Evolutionary conservation across 306 rosid species (phyloP), one percentile per base, ranked within the genome.

Genomic region (Begonia fuchsioides): DNA sequence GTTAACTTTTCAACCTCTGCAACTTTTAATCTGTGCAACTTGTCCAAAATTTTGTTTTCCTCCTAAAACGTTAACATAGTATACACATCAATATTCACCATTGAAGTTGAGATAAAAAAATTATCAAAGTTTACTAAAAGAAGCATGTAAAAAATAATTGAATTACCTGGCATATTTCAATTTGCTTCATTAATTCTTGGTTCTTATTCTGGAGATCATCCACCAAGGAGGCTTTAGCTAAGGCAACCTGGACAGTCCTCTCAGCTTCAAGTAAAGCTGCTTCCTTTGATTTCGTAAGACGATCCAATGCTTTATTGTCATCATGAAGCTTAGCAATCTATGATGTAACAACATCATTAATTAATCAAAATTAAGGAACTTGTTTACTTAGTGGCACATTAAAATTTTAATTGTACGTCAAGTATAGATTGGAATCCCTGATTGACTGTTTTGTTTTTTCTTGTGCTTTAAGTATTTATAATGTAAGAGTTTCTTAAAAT

Each of bases 1-100:
- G 96, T 92, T 64, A 85, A 86, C 65, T 92, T 92, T 74, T 92
- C 98, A 77, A 92, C 98, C 71, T 92, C 98, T 18, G 98, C 98
- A 53, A 92, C 98, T 72, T 92, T 92, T 59, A 77, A 83, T 66
- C 98, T 75, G 63, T 85, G 96, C 98, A 92, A 82, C 82, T 65
- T 92, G 75, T 92, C 98, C 79, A 85, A 72, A 78, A 92, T 85
- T 70, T 82, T 92, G 60, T 92, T 92, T 78, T 92, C 98, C 72
- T 92, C 98, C 98, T 92, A 64, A 48, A 54, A 71, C 54, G 63
- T 18, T 52, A 40, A 52, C 57, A 50, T 46, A 62, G 60, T 44
- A 52, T 18, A 60, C 17, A 60, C 43, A 59, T 53, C 49, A 40
- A 56, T 48, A 43, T 64, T 32, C 11, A 15, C 35, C 14, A 32